Evolutionary conservation across 148 eudicot species (phyloP).

Genomic region (Silene uniflora): DNA sequence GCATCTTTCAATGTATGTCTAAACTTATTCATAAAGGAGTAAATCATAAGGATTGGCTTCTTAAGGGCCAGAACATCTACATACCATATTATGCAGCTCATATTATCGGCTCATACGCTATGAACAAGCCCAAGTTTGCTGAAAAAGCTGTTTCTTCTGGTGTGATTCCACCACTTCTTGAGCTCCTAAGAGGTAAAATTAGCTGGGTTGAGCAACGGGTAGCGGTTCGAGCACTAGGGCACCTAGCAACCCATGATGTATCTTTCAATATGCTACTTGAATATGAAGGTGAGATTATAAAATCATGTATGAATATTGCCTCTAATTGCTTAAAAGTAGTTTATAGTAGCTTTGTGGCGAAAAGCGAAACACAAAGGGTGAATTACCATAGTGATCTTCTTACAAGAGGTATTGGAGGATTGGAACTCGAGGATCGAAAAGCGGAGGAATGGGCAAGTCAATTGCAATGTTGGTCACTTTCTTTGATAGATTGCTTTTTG

Average conservation of each 20-base stretch:
- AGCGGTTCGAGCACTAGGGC: conserved; percentile 77
- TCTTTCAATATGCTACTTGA: conserved; percentile 46
- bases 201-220: conserved; percentile 88
- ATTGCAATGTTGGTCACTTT: conserved; percentile 70
- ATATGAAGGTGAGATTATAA: conserved; percentile 49
- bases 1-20: conserved; percentile 70
- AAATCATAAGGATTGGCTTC: conserved; percentile 52
- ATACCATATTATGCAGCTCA: conserved; percentile 89
- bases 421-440: conserved; percentile 57
- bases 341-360: conserved; percentile 27
- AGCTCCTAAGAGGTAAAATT: conserved; percentile 61
- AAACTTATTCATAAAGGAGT: conserved; percentile 51
- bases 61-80: conserved; percentile 59
- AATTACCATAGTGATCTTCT: conserved; percentile 68
- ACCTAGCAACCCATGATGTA: conserved; percentile 61
- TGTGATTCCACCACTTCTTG: conserved; percentile 59
- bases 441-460: conserved; percentile 96
- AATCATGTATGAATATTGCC: conserved; percentile 27
- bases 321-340: conserved; percentile 26
- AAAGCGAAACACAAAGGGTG: conserved; percentile 31
- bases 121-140: conserved; percentile 55
- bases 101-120: conserved; percentile 76
- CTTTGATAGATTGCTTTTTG: conserved; percentile 63
- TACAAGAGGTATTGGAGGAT: conserved; percentile 73
- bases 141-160: conserved; percentile 55